Evolutionary conservation across 495 filamentous ascomycete species (phyloP).

Genomic region (Tuber borchii): DNA sequence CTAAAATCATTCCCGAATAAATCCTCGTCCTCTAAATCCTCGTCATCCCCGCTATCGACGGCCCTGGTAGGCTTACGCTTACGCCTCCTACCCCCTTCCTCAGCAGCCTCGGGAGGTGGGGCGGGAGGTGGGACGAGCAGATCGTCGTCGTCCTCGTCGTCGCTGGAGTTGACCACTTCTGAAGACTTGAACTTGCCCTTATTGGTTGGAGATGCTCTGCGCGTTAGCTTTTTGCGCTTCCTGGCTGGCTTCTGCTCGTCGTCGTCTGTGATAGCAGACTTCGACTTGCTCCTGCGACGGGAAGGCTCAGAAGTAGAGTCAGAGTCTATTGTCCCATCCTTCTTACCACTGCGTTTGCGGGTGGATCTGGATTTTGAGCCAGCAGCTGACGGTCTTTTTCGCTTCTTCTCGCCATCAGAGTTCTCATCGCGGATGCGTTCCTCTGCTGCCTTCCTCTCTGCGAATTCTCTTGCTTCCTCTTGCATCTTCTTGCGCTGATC

Average conservation of each 20-base stretch:
- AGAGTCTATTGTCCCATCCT: slow-evolving; percentile 62
- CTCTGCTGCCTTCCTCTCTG: slow-evolving; percentile 63
- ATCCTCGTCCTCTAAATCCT: slow-evolving; percentile 25
- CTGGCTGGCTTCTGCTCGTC: slow-evolving; percentile 54
- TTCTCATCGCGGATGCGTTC: slow-evolving; percentile 61
- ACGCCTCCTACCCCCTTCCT: slow-evolving; percentile 24
- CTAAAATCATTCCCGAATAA: slow-evolving; percentile 31
- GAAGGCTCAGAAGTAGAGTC: slow-evolving; percentile 38
- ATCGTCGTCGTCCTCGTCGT: slow-evolving; percentile 48
- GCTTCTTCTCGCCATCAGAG: slow-evolving; percentile 58
- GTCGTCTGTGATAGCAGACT: slow-evolving; percentile 45
- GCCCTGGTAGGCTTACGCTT: slow-evolving; percentile 35
- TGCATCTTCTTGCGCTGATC: slow-evolving; percentile 74
- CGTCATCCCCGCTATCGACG: slow-evolving; percentile 38
- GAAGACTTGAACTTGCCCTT: slow-evolving; percentile 66
- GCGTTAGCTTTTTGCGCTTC: slow-evolving; percentile 55
- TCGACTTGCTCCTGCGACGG: slow-evolving; percentile 41
- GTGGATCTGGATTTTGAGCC: slow-evolving; percentile 9
- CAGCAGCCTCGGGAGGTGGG: slow-evolving; percentile 2
- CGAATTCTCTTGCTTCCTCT: slow-evolving; percentile 66
- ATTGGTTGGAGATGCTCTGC: slow-evolving; percentile 42
- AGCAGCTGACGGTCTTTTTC: slow-evolving; percentile 51
- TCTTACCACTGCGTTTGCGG: slow-evolving; percentile 46
- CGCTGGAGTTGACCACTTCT: slow-evolving; percentile 72
- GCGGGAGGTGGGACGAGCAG: slow-evolving; percentile 6